Evolutionary conservation across 495 filamentous ascomycete genomes (phyloP), one percentile per base, ranked within the genome.

Genomic region (Penicillium lividum): DNA sequence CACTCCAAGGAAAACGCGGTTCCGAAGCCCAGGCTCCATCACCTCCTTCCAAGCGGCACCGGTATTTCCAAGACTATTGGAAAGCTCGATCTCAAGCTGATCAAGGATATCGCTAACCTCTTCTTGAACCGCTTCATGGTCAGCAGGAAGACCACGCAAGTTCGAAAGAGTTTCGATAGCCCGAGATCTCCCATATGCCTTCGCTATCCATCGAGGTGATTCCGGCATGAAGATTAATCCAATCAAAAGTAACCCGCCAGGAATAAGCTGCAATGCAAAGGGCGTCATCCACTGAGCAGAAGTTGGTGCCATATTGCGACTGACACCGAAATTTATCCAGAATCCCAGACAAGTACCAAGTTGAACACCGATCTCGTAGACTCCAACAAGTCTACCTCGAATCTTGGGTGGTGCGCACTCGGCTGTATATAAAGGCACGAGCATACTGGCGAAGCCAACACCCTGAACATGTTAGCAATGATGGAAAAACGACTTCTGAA

Each of bases 351-450:
- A 70, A 9, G 81, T 81, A n/a, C 84, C 86, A 51, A 84, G 71
- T 69, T 89, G 86, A 73, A 81, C 84, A 3, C 83, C 80, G 30
- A 88, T 73, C 69, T 89, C 86, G 62, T 84, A 89, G 49, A 88
- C 78, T 29, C 86, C 84, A 38, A 90, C 86, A 13, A 93, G 80
- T 29, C 88, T 81, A 13, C 89, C 89, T 46, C 89, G 83, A 57
- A 89, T 89, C 55, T 86, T 81, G 59, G 88, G 85, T 7, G 86
- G 88, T 1, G 89, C 84, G 53, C 90, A 84, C 69, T 93, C 89
- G 38, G 88, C 78, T 56, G 86, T 85, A 65, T 92, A 92, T 11
- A 90, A 78, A 1, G 89, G 89, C 13, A 89, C 84, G 45, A 87
- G 71, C n/a, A 86, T 78, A 4, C 86, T 88, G n/a, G 80, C 81